phyloP scores from a whole-genome alignment of 163 green algal genomes.

The Chlamydomonas reinhardtii region DNA sequence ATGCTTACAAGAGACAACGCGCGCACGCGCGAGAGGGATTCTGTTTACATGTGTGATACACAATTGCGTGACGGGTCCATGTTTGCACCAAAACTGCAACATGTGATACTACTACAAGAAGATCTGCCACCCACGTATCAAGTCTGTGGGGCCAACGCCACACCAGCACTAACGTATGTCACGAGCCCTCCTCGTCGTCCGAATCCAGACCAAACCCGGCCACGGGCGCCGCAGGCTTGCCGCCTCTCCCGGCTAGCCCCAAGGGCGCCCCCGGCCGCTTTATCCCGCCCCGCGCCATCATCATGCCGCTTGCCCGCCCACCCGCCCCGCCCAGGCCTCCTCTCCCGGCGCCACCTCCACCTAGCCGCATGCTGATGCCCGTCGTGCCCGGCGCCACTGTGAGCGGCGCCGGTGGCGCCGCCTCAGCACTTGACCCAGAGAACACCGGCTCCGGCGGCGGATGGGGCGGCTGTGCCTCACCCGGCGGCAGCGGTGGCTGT shows the following conservation, averaged over 20 bases:
- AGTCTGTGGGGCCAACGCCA: no score
- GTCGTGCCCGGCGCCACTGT: not conserved
- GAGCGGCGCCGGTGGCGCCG: not conserved
- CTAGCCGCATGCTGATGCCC: conserved; percentile 31
- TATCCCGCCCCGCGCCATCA: not conserved
- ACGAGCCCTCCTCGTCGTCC: conserved; percentile 36
- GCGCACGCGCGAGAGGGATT: no score
- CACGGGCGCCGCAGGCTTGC: not conserved
- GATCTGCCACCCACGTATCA: no score
- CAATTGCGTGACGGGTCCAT: no score
- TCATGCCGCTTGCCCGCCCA: not conserved
- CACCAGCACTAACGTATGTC: no score
- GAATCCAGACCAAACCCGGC: conserved; percentile 42
- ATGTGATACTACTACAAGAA: no score
- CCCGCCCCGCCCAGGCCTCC: not conserved
- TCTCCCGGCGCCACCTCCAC: not conserved
- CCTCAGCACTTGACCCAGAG: not conserved
- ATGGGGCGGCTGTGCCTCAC: not conserved
- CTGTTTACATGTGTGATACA: no score
- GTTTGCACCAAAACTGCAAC: no score
- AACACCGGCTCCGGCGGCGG: not conserved
- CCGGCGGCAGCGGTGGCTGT: not conserved
- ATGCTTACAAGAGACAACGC: no score
- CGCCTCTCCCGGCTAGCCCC: not conserved
- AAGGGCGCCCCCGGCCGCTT: not conserved